Conservation (phyloP, 768 basidiomycete species). For the Daedaleopsis sinensis region DNA sequence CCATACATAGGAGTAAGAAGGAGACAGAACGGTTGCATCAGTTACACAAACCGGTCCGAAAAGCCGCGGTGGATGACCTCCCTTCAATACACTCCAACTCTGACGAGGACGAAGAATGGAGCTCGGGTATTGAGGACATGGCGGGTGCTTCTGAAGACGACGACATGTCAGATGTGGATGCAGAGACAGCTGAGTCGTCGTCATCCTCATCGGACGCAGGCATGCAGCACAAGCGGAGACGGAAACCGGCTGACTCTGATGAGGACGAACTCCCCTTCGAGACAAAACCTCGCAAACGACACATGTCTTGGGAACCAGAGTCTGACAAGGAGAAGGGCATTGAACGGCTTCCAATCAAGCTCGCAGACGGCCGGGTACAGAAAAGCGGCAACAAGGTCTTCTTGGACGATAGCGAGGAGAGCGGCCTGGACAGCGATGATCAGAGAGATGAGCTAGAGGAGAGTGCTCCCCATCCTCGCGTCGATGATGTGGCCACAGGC, state of each 20-base stretch:
- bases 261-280: conserved; percentile 82
- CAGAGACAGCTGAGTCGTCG: conserved; percentile 11
- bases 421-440: conserved; percentile 27
- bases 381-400: conserved; percentile 47
- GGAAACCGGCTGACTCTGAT: conserved; percentile 34
- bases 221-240: conserved; percentile 19
- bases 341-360: conserved; percentile 82
- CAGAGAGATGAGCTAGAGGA: conserved; percentile 40
- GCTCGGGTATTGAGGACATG: conserved; percentile 44
- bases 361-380: conserved; percentile 78
- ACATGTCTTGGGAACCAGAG: conserved; percentile 47
- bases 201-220: conserved; percentile 7
- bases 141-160: conserved; percentile 33
- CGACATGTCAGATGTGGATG: conserved; percentile 25
- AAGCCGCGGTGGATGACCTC: conserved; percentile 55
- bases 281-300: conserved; percentile 54
- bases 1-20: conserved; percentile 73
- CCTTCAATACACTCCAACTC: conserved; percentile 72
- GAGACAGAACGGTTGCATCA: conserved; percentile 75
- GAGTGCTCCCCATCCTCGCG: conserved; percentile 28
- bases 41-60: conserved; percentile 58
- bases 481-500: conserved; percentile 80
- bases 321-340: conserved; percentile 53
- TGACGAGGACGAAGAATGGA: conserved; percentile 55
- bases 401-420: conserved; percentile 31